Percentiles rank a stretch among this genome's conserved stretches.
phyloP scores from a whole-genome alignment of 371 early-diverging fungal species.

The Rhizomucor pusillus region DNA sequence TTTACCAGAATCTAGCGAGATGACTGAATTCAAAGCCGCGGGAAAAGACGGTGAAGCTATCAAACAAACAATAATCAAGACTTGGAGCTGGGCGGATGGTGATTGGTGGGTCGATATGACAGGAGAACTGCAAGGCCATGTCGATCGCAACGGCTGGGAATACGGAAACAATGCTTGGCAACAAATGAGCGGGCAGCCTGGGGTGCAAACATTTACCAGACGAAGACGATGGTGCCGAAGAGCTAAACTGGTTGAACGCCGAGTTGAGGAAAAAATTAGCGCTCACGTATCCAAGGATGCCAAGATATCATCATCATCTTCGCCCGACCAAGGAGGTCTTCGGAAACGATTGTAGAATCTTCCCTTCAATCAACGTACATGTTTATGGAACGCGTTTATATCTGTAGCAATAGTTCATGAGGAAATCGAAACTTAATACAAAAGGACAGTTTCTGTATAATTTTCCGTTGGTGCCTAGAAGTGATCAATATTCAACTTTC shows the following conservation, averaged over 20 bases:
- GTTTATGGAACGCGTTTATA: too few relatives aligned
- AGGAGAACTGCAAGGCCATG: slow-evolving; percentile 28
- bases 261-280: slow-evolving; percentile 8
- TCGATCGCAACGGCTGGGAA: slow-evolving; percentile 48
- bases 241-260: slow-evolving; percentile 36
- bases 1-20: slow-evolving; percentile 26
- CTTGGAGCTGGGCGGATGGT: slow-evolving; percentile 43
- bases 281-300: too few relatives aligned
- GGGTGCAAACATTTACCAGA: slow-evolving; percentile 44
- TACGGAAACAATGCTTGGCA: slow-evolving; percentile 53
- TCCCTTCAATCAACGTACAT: too few relatives aligned
- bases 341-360: too few relatives aligned
- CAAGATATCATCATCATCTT: too few relatives aligned
- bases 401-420: too few relatives aligned
- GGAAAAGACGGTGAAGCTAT: slow-evolving; percentile 9
- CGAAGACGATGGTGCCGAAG: slow-evolving; percentile 44
- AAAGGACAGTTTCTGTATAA: too few relatives aligned
- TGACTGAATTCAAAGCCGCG: slow-evolving; percentile 1
- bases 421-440: too few relatives aligned
- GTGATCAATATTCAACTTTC: too few relatives aligned
- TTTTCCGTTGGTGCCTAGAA: too few relatives aligned
- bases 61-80: slow-evolving; percentile 23
- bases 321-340: too few relatives aligned
- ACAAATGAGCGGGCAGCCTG: slow-evolving; percentile 29
- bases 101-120: slow-evolving; percentile 58